Conservation (phyloP, 148 eudicot genomes). For the Silene latifolia region DNA sequence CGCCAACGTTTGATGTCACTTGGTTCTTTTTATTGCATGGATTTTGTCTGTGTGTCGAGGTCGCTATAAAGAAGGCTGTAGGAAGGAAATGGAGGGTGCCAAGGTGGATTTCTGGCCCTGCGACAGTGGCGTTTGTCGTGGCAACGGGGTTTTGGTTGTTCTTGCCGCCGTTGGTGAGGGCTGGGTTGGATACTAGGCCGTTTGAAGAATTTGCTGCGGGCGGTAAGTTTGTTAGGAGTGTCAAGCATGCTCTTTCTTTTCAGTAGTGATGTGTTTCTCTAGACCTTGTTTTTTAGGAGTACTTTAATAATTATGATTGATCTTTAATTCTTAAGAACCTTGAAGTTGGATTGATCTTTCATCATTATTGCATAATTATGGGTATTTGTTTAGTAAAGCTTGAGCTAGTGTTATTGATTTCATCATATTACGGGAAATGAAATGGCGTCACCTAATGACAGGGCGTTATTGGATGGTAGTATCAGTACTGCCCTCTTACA, state of each 20-base stretch:
- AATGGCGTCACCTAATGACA: no score
- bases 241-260: constrained; percentile 4
- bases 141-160: constrained; percentile 46
- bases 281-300: no score
- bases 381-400: no score
- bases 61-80: constrained; percentile 22
- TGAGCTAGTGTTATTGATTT: no score
- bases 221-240: constrained; percentile 28
- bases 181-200: constrained; percentile 26
- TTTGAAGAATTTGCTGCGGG: constrained; percentile 37
- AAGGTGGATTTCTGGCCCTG: constrained; percentile 28
- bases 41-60: constrained; percentile 33
- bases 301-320: no score
- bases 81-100: constrained; percentile 29
- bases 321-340: neutral
- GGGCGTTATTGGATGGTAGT: no score
- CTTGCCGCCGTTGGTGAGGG: constrained; percentile 45
- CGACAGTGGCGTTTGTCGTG: constrained; percentile 35
- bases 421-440: no score
- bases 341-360: neutral
- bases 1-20: constrained; percentile 38
- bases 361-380: neutral
- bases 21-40: constrained; percentile 54
- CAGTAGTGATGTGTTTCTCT: neutral
- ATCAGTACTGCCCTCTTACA: no score